Base-by-base conservation (phyloP, 305 asterid species). In the Solanum aculeatissimum region DNA sequence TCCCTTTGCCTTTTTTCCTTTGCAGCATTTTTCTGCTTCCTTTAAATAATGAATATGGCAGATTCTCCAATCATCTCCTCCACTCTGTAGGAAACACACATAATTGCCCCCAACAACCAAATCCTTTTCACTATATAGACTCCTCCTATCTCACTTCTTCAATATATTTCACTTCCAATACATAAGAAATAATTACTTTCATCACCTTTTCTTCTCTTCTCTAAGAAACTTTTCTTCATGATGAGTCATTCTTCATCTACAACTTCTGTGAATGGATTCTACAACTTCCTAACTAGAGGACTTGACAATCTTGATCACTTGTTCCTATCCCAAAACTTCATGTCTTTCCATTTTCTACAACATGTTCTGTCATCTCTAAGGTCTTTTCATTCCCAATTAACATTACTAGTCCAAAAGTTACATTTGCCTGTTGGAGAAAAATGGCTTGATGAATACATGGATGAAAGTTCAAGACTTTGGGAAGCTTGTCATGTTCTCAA, bases 381-480 rank as follows among this genome's bases (percentile, higher is more conserved):
- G 68, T 93, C 97, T 4, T 92, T 91, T 71, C 99, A 93, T 43
- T 90, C 95, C 14, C 93, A 93, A 14, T 35, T 94, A 53, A 93
- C 92, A 25, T n/a, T 88, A 51, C 83, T 95, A 55, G 91, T 92
- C 6, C 96, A 91, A 70, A 93, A 91, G 43, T 86, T 95, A 3
- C 92, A 91, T 63, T 89, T 95, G 58, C 98, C 98, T 1, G 91
- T 84, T 21, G 98, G 98, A 0, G 98, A 94, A 38, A 94, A 93
- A 89, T 95, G 98, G 98, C 91, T 95, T 0, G 98, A 94, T 9
- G 98, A 93, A 42, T 95, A 94, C 90, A 95, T 95, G 97, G 99
- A 95, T 78, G 99, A 95, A 25, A 94, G 98, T 83, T 93, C 99
- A 14, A 83, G 96, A 68, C 93, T 95, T 32, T 95, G 99, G 99